Base-by-base conservation (phyloP, 129 eudicot species). In the Artemisia annua region DNA sequence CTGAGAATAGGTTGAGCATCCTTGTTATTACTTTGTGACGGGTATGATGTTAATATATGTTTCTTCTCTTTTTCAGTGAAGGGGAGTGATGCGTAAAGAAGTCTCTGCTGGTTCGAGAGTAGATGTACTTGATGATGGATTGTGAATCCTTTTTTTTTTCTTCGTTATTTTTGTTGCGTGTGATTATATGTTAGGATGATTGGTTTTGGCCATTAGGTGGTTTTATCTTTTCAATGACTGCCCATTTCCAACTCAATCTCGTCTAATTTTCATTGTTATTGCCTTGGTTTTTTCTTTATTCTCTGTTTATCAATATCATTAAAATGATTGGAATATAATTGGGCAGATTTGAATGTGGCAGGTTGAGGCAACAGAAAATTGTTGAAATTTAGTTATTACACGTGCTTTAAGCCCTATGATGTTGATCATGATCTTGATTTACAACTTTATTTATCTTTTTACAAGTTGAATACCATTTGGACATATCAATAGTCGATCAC, bases 241-340 rank as follows among this genome's bases (percentile, higher is more conserved):
- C 75, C 63, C 75, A 58, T 76, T 68, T 76, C 70, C 75, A 68
- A 60, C 75, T 76, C 80, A 76, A 58, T 59, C 60, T n/a, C n/a
- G 30, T 57, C 32, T 15, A 5, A 56, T 55, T 24, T 43, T 24
- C 9, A 61, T 63, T 49, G 1, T 52, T 74, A 63, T 11, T 64
- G 55, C 46, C 24, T 46, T 60, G 22, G 48, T 58, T 67, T 58
- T 49, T 63, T 58, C 46, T 64, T 28, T 5, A 12, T 70, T 32
- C 32, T 57, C 7, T 54, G 62, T 50, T 63, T 73, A 73, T 73
- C 2, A 28, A 61, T 43, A 35, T 12, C 60, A 67, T 67, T 67
- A 68, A 49, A 60, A 55, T 55, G 64, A n/a, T 60, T 60, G 30
- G 70, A 75, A 66, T 75, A 74, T 22, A 48, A 57, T 67, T 76